These are phyloP conservation scores for Casuarina cunninghamiana DNA, from an alignment of 306 rosid species.

Conservation along the genomic window DNA sequence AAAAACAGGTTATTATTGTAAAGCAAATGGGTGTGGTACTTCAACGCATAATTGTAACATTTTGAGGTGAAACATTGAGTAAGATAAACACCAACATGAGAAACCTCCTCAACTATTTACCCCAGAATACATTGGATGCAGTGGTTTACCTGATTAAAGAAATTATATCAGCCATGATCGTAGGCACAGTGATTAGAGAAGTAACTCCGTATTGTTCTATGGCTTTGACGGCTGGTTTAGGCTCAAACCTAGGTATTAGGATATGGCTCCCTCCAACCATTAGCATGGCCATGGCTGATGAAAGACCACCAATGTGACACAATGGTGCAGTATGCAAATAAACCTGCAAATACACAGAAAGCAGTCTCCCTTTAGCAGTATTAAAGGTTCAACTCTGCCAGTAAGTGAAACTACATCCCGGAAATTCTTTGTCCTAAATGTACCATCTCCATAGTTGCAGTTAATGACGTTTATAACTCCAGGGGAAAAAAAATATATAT, in stretches of 20 bases:
- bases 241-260: slow-evolving; percentile 72
- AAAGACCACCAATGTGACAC: slow-evolving; percentile 89
- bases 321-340: slow-evolving; percentile 91
- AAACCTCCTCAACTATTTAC: background rate
- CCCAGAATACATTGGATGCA: background rate
- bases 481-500: slow-evolving; percentile 8
- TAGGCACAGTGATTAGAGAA: slow-evolving; percentile 88
- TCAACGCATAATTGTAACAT: background rate
- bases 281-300: slow-evolving; percentile 83
- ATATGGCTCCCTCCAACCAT: slow-evolving; percentile 86
- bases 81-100: background rate
- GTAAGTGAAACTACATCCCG: background rate
- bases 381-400: slow-evolving; percentile 5
- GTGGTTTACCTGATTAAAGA: slow-evolving; percentile 52
- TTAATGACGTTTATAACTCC: slow-evolving; percentile 7
- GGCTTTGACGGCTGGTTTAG: slow-evolving; percentile 53
- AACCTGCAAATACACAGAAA: slow-evolving; percentile 46
- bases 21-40: background rate
- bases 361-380: slow-evolving; percentile 12
- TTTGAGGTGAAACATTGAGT: background rate
- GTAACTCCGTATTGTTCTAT: slow-evolving; percentile 58
- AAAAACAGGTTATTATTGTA: background rate
- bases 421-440: slow-evolving; percentile 15
- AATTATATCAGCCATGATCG: slow-evolving; percentile 73
- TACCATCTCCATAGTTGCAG: background rate